Conservation (phyloP, 139 green algal genomes). For the Ostreobium quekettii region DNA sequence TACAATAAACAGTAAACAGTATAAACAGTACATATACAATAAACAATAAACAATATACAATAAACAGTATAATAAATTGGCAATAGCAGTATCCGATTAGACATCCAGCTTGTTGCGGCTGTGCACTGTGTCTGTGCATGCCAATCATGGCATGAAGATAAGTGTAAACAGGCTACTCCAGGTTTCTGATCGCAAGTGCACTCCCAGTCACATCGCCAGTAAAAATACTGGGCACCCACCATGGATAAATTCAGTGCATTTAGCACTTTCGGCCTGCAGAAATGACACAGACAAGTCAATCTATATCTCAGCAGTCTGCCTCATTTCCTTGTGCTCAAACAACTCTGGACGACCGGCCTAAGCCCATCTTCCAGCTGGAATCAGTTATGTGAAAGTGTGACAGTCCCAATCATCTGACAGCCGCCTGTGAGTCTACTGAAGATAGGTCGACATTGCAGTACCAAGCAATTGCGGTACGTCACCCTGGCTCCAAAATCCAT, state of each 20-base stretch:
- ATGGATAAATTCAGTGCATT: constrained; percentile 66
- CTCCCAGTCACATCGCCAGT: background rate
- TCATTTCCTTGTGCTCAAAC: too few relatives aligned
- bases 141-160: background rate
- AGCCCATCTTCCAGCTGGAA: too few relatives aligned
- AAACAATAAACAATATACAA: too few relatives aligned
- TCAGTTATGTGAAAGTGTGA: too few relatives aligned
- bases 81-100: background rate
- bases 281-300: background rate
- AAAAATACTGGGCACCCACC: constrained; percentile 28
- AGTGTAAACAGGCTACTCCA: background rate
- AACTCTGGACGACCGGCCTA: too few relatives aligned
- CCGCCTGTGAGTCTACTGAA: background rate
- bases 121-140: background rate
- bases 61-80: background rate
- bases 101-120: background rate
- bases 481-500: background rate
- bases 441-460: background rate
- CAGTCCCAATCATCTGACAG: background rate
- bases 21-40: constrained; percentile 5
- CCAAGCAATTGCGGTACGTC: background rate
- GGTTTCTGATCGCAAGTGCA: background rate
- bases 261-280: constrained; percentile 51
- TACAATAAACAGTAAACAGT: background rate
- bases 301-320: too few relatives aligned